phyloP scores from a whole-genome alignment of 148 eudicot genomes.

The Spergularia bocconei region DNA sequence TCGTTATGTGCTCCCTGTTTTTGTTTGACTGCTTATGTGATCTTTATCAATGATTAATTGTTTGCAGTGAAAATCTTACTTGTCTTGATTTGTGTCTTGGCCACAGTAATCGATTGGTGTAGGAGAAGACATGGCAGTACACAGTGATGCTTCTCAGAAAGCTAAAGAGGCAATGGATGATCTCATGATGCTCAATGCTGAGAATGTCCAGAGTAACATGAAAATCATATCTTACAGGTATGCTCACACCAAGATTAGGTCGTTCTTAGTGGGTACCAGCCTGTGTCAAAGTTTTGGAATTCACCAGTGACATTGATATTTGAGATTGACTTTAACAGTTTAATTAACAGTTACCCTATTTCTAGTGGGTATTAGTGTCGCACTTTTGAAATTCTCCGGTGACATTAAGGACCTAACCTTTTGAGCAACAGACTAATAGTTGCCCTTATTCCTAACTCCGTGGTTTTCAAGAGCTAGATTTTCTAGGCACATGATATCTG shows the following conservation, averaged over 20 bases:
- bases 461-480: background rate
- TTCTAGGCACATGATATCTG: background rate
- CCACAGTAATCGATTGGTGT: background rate
- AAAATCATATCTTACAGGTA: slow-evolving; percentile 81
- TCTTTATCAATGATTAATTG: background rate
- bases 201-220: slow-evolving; percentile 73
- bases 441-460: background rate
- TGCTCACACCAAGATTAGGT: background rate
- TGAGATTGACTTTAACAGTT: background rate
- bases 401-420: background rate
- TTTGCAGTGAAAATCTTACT: background rate
- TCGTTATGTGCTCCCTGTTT: too few species aligned
- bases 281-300: background rate
- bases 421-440: background rate
- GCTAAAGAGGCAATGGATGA: slow-evolving; percentile 46
- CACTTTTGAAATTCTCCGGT: background rate
- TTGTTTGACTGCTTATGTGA: background rate
- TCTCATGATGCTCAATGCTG: slow-evolving; percentile 66
- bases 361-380: background rate
- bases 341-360: background rate
- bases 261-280: background rate
- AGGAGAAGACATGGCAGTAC: slow-evolving; percentile 57
- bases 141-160: slow-evolving; percentile 54
- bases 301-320: background rate
- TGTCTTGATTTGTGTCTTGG: slow-evolving; percentile 9